Conservation (phyloP, 208 protist genomes). For the Wallacemonas sp. region DNA sequence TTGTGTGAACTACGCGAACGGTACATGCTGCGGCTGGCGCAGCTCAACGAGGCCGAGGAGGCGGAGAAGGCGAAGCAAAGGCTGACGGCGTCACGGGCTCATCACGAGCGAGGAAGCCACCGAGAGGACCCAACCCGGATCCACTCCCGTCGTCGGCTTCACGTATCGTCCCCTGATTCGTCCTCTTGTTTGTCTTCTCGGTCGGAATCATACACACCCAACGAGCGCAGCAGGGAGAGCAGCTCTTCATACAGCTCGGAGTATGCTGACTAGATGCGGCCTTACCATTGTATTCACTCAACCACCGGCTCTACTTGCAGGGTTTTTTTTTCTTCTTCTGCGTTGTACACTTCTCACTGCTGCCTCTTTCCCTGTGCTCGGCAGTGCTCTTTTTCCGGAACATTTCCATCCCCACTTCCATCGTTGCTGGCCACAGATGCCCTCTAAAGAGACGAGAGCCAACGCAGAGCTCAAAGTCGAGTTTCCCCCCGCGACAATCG, state of each 20-base stretch:
- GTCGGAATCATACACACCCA: neutral
- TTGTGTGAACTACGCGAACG: conserved; percentile 40
- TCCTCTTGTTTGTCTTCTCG: neutral
- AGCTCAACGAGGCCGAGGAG: conserved; percentile 20
- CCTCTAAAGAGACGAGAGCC: no score
- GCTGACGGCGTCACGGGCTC: neutral
- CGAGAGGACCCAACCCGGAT: no score
- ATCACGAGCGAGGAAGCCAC: neutral
- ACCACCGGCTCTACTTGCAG: no score
- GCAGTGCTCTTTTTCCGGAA: no score
- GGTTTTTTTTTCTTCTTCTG: no score
- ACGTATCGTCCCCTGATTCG: neutral
- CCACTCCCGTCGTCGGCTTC: conserved; percentile 5
- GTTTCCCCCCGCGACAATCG: no score
- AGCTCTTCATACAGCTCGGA: neutral
- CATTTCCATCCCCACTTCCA: no score
- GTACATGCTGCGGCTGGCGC: conserved; percentile 45
- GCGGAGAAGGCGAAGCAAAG: neutral
- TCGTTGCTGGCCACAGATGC: no score
- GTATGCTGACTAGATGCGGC: neutral
- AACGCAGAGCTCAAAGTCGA: no score
- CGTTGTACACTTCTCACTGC: no score
- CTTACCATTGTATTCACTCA: neutral
- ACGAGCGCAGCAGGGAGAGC: neutral
- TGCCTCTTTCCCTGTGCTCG: no score